Evolutionary conservation across 495 filamentous ascomycete species (phyloP).

Genomic region (Amniculicola lignicola): DNA sequence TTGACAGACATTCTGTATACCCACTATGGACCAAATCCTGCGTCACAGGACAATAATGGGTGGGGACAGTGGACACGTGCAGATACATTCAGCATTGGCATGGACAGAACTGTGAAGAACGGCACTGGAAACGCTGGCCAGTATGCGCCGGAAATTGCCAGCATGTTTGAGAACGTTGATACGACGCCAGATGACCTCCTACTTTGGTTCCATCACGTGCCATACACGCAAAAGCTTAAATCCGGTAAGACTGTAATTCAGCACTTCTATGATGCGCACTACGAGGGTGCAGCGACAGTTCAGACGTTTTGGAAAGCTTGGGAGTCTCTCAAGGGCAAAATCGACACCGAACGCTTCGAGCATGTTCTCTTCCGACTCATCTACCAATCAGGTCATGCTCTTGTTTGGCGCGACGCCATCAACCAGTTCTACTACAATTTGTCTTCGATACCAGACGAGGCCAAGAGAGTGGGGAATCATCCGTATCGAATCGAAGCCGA

Average conservation of each 20-base stretch:
- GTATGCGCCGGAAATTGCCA: slow-evolving; percentile 59
- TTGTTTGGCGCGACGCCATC: slow-evolving; percentile 68
- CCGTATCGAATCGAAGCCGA: slow-evolving; percentile 65
- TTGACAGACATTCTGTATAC: slow-evolving; percentile 64
- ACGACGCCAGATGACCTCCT: slow-evolving; percentile 68
- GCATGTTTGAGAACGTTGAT: slow-evolving; percentile 56
- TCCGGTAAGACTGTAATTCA: slow-evolving; percentile 70
- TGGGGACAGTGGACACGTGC: slow-evolving; percentile 75
- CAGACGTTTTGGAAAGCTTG: slow-evolving; percentile 56
- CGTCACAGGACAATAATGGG: slow-evolving; percentile 62
- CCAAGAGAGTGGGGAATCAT: slow-evolving; percentile 55
- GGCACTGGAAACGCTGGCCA: slow-evolving; percentile 65
- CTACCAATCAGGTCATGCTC: slow-evolving; percentile 66
- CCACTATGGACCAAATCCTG: slow-evolving; percentile 67
- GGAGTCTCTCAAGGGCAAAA: slow-evolving; percentile 52
- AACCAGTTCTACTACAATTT: slow-evolving; percentile 58
- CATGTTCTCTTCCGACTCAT: slow-evolving; percentile 54
- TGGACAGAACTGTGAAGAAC: slow-evolving; percentile 67
- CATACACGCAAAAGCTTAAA: slow-evolving; percentile 61
- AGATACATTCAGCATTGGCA: slow-evolving; percentile 57
- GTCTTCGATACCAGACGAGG: slow-evolving; percentile 56
- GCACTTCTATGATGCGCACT: slow-evolving; percentile 73
- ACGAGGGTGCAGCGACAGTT: slow-evolving; percentile 57
- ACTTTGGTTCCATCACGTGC: slow-evolving; percentile 75
- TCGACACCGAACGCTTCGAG: slow-evolving; percentile 62